Evolutionary conservation across 2,329 filamentous ascomycete species (phyloP), one percentile per base, ranked within the genome.

Genomic region (Colletotrichum sp.): DNA sequence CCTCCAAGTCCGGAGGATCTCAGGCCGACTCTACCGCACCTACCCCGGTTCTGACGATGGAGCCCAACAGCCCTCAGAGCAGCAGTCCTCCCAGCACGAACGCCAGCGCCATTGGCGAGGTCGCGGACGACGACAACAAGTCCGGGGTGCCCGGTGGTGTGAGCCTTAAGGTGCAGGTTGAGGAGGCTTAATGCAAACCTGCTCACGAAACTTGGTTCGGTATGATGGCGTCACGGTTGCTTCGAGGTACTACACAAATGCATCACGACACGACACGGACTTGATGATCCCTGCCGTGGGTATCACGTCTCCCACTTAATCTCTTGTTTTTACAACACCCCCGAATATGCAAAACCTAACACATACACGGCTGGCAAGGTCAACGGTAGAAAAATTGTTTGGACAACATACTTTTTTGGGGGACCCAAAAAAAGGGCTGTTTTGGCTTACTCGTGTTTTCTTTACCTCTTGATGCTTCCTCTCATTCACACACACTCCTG

Each of bases 21-120:
- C 76, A 65, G 60, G 63, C 66, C 60, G 85, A 90, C 85, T 89
- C 92, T 69, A 87, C 88, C 12, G 89, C 90, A 1, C 91, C 92
- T 10, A 94, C 93, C 1, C 94, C 94, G 2, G 89, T 89, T 26
- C 88, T 95, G 70, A 94, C 93, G 3, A 93, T 90, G 79, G 93
- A 93, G 79, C 91, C 91, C 52, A 94, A 94, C 81, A 94, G 92
- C 78, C 93, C 93, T 3, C 91, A 92, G 79, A 94, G 91, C 82
- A 92, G 88, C 81, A 92, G 90, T 76, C 88, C 93, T 4, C 90
- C 92, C 6, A 95, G 92, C 83, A 91, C 92, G 4, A 91, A 89
- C 78, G 88, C 88, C 49, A 92, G 92, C 80, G 90, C 90, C 66
- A 82, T 86, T 16, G 88, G 86, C 28, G 84, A 85, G 34, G 80